Evolutionary conservation across 73 alveolate species (phyloP).

Genomic region (Paramecium octaurelia): DNA sequence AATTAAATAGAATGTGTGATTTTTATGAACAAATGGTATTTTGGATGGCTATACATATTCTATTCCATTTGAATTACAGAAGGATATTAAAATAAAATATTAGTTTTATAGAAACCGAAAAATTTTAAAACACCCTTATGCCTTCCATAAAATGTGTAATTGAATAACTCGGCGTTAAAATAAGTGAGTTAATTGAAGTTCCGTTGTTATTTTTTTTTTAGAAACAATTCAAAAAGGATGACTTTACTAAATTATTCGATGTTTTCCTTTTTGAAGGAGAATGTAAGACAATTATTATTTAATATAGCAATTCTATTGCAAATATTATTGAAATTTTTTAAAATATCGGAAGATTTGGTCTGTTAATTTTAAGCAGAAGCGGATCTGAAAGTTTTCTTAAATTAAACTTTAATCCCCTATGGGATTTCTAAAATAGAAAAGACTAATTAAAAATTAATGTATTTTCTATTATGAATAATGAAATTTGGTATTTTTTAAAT

Average conservation of each 20-base stretch:
- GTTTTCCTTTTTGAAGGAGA: slow-evolving; percentile 21
- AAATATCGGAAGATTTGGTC: background rate
- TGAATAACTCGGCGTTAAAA: background rate
- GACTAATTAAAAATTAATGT: background rate
- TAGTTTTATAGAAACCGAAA: background rate
- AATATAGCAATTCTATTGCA: background rate
- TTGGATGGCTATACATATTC: slow-evolving; percentile 26
- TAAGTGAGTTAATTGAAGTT: background rate
- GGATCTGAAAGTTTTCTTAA: background rate
- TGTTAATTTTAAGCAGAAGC: background rate
- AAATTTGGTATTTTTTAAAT: background rate
- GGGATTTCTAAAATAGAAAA: slow-evolving; percentile 12
- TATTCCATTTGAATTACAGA: background rate
- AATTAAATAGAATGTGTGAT: background rate
- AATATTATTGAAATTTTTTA: background rate
- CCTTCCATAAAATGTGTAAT: background rate
- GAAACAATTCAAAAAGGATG: background rate
- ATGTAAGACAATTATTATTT: background rate
- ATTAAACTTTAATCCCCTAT: background rate
- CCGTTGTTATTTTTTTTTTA: slow-evolving; percentile 8
- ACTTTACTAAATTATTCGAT: background rate
- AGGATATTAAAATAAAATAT: background rate
- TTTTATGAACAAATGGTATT: background rate
- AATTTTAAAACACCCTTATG: background rate
- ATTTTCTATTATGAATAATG: background rate